phyloP scores from a whole-genome alignment of 208 protist genomes.

The Crithidia fasciculata region DNA sequence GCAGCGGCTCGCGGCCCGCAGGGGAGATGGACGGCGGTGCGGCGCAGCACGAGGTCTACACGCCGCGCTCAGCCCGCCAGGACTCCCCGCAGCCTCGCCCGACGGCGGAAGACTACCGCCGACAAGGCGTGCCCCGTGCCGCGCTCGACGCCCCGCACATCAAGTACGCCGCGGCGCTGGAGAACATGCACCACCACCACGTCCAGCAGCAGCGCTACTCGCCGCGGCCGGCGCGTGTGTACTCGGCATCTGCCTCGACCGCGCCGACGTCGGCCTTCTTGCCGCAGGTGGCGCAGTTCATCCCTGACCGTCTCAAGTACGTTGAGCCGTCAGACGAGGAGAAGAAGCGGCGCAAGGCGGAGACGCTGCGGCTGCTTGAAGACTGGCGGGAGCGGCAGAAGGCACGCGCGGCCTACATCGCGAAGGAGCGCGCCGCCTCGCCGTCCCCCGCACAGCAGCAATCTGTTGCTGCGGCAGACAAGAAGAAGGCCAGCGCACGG shows the following conservation, averaged over 20 bases:
- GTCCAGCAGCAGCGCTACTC: neutral
- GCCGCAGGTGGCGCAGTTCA: conserved; percentile 29
- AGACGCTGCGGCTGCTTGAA: conserved; percentile 28
- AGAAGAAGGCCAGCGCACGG: neutral
- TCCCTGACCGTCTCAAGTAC: conserved; percentile 70
- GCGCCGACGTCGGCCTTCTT: neutral
- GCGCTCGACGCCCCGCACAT: conserved; percentile 32
- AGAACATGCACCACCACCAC: conserved; percentile 7
- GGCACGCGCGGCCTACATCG: neutral
- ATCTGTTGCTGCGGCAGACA: neutral
- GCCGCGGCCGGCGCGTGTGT: conserved; percentile 6
- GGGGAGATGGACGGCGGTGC: neutral
- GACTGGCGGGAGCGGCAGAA: conserved; percentile 30
- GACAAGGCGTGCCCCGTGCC: conserved; percentile 26
- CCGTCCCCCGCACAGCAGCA: neutral
- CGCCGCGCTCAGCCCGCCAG: conserved; percentile 15
- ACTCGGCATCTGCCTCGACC: conserved; percentile 6
- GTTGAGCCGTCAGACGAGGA: conserved; percentile 42
- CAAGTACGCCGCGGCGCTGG: conserved; percentile 34
- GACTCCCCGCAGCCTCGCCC: conserved; percentile 24
- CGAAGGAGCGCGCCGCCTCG: neutral
- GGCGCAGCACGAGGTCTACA: neutral
- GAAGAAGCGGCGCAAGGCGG: conserved; percentile 17
- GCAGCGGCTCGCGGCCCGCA: neutral
- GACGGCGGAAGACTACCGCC: conserved; percentile 16